Conservation (phyloP, 108 stramenopile species). For the Epithemia pelagica region DNA sequence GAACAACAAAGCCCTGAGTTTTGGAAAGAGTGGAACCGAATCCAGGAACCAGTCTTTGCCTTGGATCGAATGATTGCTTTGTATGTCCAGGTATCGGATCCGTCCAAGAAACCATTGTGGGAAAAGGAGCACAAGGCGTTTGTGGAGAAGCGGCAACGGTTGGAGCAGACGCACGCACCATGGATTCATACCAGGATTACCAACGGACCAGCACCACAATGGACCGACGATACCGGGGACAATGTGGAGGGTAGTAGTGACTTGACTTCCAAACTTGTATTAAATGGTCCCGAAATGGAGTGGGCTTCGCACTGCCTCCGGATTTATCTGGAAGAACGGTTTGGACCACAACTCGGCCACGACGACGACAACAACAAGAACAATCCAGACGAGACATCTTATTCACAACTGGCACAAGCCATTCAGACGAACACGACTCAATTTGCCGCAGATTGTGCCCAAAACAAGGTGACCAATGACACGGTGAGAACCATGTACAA, state of each 20-base stretch:
- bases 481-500: conserved; percentile 10
- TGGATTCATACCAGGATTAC: background rate
- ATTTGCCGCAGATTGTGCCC: background rate
- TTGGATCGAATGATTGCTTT: background rate
- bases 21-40: background rate
- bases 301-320: background rate
- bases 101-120: background rate
- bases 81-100: background rate
- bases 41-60: background rate
- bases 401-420: too few relatives aligned
- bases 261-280: background rate
- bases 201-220: background rate
- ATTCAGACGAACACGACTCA: too few relatives aligned
- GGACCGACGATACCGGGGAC: background rate
- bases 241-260: background rate
- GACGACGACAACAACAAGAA: background rate
- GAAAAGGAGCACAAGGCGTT: background rate
- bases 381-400: too few relatives aligned
- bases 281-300: background rate
- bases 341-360: background rate
- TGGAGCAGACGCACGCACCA: background rate
- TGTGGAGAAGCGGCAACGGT: background rate
- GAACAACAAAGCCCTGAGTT: background rate
- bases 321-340: background rate
- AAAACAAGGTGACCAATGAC: background rate